A percentile compares a stretch with the other conserved stretches of the same genome.
Evolutionary conservation across 495 filamentous ascomycete genomes (phyloP).

Genomic region (Cryomyces antarcticus): DNA sequence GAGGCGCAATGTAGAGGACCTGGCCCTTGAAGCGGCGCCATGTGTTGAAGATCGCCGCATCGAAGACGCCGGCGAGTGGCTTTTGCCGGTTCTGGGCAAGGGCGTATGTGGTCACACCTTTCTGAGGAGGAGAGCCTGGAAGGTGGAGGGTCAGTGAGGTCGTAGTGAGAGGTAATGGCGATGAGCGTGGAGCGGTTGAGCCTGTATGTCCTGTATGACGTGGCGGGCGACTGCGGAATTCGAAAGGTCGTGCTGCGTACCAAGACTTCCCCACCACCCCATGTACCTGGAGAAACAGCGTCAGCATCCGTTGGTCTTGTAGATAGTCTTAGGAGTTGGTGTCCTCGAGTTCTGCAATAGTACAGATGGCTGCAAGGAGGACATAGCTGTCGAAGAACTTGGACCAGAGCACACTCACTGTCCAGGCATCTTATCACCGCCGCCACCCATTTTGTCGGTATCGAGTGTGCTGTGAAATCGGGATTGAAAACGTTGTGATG

Average conservation of each 20-base stretch:
- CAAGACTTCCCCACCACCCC: constrained; percentile 69
- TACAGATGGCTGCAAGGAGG: no score
- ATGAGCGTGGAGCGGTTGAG: neutral
- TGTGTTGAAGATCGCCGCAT: constrained; percentile 42
- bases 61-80: constrained; percentile 29
- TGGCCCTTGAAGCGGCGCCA: constrained; percentile 40
- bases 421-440: constrained; percentile 18
- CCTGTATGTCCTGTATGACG: neutral
- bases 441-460: constrained; percentile 17
- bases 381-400: no score
- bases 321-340: no score
- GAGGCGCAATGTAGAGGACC: constrained; percentile 65
- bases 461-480: neutral
- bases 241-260: constrained; percentile 30
- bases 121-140: constrained; percentile 23
- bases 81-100: constrained; percentile 30
- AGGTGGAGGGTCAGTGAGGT: neutral
- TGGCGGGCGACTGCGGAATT: no score
- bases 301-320: neutral
- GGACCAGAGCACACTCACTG: constrained; percentile 13
- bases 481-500: no score
- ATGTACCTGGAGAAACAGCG: constrained; percentile 38
- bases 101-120: constrained; percentile 34
- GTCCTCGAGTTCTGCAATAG: no score
- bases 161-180: neutral